phyloP scores from a whole-genome alignment of 257 asterid genomes.

The Solanum pennellii region DNA sequence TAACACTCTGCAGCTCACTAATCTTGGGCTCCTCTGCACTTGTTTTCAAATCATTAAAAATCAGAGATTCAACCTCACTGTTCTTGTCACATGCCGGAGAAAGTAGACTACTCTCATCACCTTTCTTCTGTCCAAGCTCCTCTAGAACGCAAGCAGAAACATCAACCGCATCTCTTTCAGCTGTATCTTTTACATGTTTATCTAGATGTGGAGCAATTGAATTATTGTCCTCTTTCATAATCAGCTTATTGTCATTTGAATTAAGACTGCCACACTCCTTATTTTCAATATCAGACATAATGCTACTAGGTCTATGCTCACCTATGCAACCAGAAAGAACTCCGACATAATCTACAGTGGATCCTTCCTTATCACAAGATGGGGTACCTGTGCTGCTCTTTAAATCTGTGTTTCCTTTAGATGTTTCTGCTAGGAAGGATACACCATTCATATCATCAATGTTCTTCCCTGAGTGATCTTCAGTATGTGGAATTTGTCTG shows the following conservation, averaged over 20 bases:
- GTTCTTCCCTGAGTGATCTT: slow-evolving; percentile 5
- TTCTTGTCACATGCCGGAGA: slow-evolving; percentile 12
- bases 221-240: slow-evolving; percentile 11
- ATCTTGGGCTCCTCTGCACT: slow-evolving; percentile 16
- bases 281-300: slow-evolving; percentile 2
- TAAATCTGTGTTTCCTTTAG: slow-evolving; percentile 13
- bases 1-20: slow-evolving; percentile 10
- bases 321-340: slow-evolving; percentile 8
- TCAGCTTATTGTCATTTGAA: slow-evolving; percentile 14
- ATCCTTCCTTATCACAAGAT: slow-evolving; percentile 13
- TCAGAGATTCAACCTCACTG: slow-evolving; percentile 10
- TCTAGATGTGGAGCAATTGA: slow-evolving; percentile 25
- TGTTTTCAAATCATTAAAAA: slow-evolving; percentile 12
- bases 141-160: slow-evolving; percentile 5
- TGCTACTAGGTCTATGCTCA: slow-evolving; percentile 18
- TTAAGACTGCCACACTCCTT: slow-evolving; percentile 15
- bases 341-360: slow-evolving; percentile 2
- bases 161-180: slow-evolving; percentile 4
- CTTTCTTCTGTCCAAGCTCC: slow-evolving; percentile 1
- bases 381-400: slow-evolving; percentile 8
- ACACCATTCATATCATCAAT: slow-evolving; percentile 6
- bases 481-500: slow-evolving; percentile 12
- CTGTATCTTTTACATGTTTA: slow-evolving; percentile 10
- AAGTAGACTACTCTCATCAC: slow-evolving; percentile 5
- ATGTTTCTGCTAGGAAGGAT: background rate